Conservation (phyloP, 768 basidiomycete species). For the Kwoniella dendrophila region DNA sequence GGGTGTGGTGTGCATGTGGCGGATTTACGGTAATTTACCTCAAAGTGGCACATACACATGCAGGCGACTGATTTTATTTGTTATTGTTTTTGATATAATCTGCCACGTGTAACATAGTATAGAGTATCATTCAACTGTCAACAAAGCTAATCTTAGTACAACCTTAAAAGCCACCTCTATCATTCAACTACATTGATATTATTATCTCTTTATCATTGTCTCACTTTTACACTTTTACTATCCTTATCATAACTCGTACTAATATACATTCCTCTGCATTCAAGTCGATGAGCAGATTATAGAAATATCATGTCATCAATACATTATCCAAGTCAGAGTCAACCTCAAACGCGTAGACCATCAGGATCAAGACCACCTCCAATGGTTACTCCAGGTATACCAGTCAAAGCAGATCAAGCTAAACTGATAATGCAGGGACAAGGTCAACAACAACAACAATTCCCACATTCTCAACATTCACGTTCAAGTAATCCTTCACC, state of each 20-base stretch:
- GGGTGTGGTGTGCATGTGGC: not conserved
- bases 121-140: not conserved
- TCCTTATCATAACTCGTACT: too few relatives aligned
- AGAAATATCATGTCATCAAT: not conserved
- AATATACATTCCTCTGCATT: not conserved
- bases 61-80: slow-evolving; percentile 28
- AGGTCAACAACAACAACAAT: too few relatives aligned
- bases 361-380: slow-evolving; percentile 21
- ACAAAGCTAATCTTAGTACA: too few relatives aligned
- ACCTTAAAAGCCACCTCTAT: slow-evolving; percentile 25
- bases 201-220: slow-evolving; percentile 2
- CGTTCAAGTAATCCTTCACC: slow-evolving; percentile 6
- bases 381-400: slow-evolving; percentile 25
- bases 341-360: not conserved
- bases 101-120: slow-evolving; percentile 18
- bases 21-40: slow-evolving; percentile 2
- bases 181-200: slow-evolving; percentile 14
- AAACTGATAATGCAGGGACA: slow-evolving; percentile 7
- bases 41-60: slow-evolving; percentile 17
- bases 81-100: too few relatives aligned
- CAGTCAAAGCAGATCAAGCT: slow-evolving; percentile 20
- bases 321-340: not conserved
- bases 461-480: slow-evolving; percentile 12
- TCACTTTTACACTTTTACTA: not conserved
- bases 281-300: not conserved